Conservation (phyloP, 352 stramenopile genomes). For the Aphanomyces stellatus region DNA sequence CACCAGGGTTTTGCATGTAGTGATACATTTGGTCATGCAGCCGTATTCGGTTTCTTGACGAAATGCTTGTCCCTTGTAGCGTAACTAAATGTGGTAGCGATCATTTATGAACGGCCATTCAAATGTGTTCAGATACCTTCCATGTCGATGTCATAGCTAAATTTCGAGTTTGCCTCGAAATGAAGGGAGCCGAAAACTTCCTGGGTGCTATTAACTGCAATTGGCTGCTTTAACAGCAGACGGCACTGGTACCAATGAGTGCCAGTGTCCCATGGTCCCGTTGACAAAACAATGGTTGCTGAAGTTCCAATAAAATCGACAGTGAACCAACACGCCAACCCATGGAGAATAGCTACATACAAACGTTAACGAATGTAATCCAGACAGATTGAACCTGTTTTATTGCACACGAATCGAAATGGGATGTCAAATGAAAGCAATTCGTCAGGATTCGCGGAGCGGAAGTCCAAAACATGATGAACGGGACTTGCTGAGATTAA, state of each 20-base stretch:
- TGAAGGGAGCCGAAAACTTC: conserved; percentile 80
- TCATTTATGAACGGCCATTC: background rate
- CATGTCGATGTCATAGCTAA: conserved; percentile 92
- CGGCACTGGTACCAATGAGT: conserved; percentile 93
- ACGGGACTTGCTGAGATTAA: conserved; percentile 47
- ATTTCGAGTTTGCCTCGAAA: conserved; percentile 93
- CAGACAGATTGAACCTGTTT: conserved; percentile 48
- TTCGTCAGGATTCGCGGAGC: conserved; percentile 52
- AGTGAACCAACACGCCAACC: conserved; percentile 98
- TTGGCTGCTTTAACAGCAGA: conserved; percentile 79
- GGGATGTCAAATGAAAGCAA: conserved; percentile 88
- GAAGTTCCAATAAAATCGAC: conserved; percentile 93
- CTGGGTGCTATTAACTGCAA: conserved; percentile 89
- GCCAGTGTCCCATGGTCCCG: conserved; percentile 52
- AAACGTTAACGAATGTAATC: background rate
- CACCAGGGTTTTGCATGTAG: conserved; percentile 54
- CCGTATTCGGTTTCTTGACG: conserved; percentile 73
- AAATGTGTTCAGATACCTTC: conserved; percentile 35
- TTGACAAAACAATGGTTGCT: conserved; percentile 78
- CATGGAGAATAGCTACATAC: conserved; percentile 84
- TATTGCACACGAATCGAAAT: conserved; percentile 81
- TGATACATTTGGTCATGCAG: conserved; percentile 95
- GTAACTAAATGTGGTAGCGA: conserved; percentile 35
- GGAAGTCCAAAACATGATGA: conserved; percentile 84
- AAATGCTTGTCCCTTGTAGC: conserved; percentile 83